Conservation (phyloP, 2,329 filamentous ascomycete genomes). For the Mollisia scopiformis region DNA sequence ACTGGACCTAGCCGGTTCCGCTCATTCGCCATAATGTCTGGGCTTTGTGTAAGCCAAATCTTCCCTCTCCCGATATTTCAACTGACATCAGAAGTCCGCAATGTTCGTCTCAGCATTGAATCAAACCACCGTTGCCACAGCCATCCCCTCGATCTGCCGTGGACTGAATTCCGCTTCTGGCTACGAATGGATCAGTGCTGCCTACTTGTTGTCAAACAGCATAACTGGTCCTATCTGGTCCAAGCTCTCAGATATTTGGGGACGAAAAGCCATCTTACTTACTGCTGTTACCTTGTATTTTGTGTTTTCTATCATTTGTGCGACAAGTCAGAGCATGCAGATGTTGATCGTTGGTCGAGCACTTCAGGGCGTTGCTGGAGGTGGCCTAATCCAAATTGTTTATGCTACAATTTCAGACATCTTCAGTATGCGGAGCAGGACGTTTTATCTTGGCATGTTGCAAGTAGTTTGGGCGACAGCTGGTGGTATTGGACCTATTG, state of each 20-base stretch:
- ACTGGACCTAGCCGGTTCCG: background rate
- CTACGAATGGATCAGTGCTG: conserved; percentile 56
- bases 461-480: conserved; percentile 65
- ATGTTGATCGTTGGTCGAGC: conserved; percentile 65
- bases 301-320: conserved; percentile 62
- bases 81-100: background rate
- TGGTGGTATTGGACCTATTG: conserved; percentile 59
- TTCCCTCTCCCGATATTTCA: background rate
- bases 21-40: background rate
- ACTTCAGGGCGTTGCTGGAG: conserved; percentile 66
- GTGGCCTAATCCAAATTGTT: conserved; percentile 63
- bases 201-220: conserved; percentile 50
- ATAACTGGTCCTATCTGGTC: conserved; percentile 54
- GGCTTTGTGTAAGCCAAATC: background rate
- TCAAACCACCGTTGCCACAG: conserved; percentile 42
- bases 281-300: conserved; percentile 64
- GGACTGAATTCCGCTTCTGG: conserved; percentile 45
- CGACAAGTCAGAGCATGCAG: conserved; percentile 56
- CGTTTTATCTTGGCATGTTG: conserved; percentile 62
- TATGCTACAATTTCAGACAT: conserved; percentile 68
- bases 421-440: conserved; percentile 59
- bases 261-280: conserved; percentile 65
- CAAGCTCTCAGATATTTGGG: conserved; percentile 68
- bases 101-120: conserved; percentile 35
- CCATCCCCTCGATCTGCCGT: conserved; percentile 41